Conservation (phyloP, 148 eudicot genomes). For the Gaultheria prostrata region DNA sequence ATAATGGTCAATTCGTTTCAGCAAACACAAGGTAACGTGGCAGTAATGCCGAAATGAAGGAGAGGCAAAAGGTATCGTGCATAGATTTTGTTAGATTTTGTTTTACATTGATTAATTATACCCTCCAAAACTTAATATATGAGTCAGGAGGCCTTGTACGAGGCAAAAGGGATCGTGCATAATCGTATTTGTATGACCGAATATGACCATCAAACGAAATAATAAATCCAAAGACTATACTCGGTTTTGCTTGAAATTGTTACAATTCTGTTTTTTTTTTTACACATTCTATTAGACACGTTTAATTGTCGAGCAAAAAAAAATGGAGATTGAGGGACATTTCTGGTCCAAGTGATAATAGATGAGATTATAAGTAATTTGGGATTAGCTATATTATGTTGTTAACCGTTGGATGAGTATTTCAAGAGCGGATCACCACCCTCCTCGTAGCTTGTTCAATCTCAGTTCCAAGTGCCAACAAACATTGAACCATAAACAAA, state of each 20-base stretch:
- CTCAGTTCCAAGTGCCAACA: too few species aligned
- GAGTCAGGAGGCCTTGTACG: too few species aligned
- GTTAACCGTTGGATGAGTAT: not conserved
- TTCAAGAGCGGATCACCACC: not conserved
- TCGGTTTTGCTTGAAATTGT: not conserved
- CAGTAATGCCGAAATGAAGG: not conserved
- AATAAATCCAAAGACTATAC: not conserved
- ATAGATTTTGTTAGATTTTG: too few species aligned
- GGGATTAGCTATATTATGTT: not conserved
- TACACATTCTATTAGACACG: not conserved
- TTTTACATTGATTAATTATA: too few species aligned
- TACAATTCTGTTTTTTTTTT: too few species aligned
- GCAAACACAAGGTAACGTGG: not conserved
- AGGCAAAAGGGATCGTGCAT: too few species aligned
- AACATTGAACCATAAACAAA: not conserved
- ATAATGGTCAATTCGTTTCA: too few species aligned
- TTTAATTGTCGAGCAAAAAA: not conserved
- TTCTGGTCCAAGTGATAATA: not conserved
- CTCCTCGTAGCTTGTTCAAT: not conserved
- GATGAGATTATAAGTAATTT: too few species aligned
- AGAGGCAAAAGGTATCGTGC: not conserved
- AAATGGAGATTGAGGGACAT: not conserved
- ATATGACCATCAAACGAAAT: not conserved
- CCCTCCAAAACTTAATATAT: too few species aligned
- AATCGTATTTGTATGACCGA: not conserved